These are phyloP conservation scores for Gilbertella persicaria DNA, from an alignment of 371 early-diverging fungal genomes.

Conservation along the genomic window DNA sequence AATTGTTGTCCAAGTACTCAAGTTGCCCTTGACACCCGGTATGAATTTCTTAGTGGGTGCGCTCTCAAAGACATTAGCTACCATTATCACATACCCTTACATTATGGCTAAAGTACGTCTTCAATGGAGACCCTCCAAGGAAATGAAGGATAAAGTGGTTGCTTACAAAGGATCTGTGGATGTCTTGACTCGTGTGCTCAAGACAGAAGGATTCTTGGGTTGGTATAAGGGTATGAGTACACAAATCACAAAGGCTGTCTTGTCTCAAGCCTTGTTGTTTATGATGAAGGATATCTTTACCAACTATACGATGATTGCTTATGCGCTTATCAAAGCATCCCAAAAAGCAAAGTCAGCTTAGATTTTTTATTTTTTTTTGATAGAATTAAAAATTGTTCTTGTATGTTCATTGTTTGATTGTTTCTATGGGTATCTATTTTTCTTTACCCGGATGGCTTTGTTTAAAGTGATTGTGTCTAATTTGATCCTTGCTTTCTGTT, in stretches of 20 bases:
- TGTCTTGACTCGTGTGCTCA: constrained; percentile 79
- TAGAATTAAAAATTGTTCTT: neutral
- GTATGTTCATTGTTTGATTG: neutral
- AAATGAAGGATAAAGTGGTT: constrained; percentile 45
- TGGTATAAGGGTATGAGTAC: constrained; percentile 98
- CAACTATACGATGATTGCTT: constrained; percentile 60
- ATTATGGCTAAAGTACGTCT: constrained; percentile 97
- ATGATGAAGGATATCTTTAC: constrained; percentile 92
- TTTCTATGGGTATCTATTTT: no score
- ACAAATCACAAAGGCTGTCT: constrained; percentile 95
- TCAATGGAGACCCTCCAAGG: constrained; percentile 90
- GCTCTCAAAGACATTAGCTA: constrained; percentile 89
- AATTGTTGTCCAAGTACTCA: constrained; percentile 42
- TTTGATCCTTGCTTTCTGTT: no score
- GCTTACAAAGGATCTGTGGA: constrained; percentile 85
- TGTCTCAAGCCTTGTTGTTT: constrained; percentile 94
- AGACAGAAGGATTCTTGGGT: constrained; percentile 83
- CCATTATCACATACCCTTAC: constrained; percentile 88
- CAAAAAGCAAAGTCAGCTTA: constrained; percentile 21
- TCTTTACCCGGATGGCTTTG: no score
- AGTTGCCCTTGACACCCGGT: constrained; percentile 63
- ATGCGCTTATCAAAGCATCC: constrained; percentile 41
- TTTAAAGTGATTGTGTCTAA: no score
- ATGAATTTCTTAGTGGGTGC: constrained; percentile 91
- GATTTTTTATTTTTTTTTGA: neutral